Conservation (phyloP, 495 filamentous ascomycete species). For the Penicillium subrubescens region DNA sequence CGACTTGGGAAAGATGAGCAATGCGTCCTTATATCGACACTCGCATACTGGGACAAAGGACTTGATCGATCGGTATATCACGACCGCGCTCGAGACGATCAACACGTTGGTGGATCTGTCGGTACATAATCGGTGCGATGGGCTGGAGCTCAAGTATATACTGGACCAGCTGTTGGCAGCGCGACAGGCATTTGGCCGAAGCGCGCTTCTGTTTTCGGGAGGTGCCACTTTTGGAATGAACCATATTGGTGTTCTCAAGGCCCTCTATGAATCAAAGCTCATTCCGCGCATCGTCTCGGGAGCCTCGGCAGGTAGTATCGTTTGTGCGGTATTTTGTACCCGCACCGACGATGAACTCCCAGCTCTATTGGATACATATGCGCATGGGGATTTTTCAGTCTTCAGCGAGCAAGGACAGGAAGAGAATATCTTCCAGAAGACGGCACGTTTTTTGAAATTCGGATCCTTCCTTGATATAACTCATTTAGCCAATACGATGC, state of each 20-base stretch:
- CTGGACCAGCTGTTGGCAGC: conserved; percentile 74
- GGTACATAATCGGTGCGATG: conserved; percentile 53
- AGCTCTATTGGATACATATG: conserved; percentile 68
- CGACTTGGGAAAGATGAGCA: conserved; percentile 83
- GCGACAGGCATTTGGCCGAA: conserved; percentile 85
- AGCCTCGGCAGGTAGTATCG: conserved; percentile 92
- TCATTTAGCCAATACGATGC: conserved; percentile 80
- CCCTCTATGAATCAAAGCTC: conserved; percentile 71
- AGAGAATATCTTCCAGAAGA: conserved; percentile 67
- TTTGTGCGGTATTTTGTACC: conserved; percentile 82
- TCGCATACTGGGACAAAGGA: conserved; percentile 84
- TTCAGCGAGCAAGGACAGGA: conserved; percentile 75
- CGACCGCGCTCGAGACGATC: conserved; percentile 73
- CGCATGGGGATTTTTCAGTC: conserved; percentile 79
- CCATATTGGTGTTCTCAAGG: conserved; percentile 91
- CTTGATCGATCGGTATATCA: conserved; percentile 84
- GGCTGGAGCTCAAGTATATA: conserved; percentile 64
- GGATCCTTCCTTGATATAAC: conserved; percentile 83
- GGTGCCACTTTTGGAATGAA: conserved; percentile 96
- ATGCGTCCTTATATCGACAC: conserved; percentile 79
- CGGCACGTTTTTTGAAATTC: conserved; percentile 75
- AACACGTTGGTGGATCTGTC: conserved; percentile 67
- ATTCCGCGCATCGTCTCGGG: conserved; percentile 93
- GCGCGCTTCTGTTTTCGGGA: conserved; percentile 82
- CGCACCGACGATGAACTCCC: conserved; percentile 85